phyloP scores from a whole-genome alignment of 129 eudicot species.

The Centella asiatica region DNA sequence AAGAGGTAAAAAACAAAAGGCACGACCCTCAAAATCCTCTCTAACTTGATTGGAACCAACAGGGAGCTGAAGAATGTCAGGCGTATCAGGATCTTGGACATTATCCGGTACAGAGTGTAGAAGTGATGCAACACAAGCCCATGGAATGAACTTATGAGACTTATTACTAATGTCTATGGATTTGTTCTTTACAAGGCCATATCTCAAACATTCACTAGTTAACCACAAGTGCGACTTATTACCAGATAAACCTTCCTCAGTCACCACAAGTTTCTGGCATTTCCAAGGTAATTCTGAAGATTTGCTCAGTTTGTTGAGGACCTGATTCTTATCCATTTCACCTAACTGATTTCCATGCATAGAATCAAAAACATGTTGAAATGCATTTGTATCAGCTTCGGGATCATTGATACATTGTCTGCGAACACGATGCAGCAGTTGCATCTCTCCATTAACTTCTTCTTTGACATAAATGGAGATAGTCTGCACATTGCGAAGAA shows the following conservation, averaged over 20 bases:
- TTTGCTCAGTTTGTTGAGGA: slow-evolving; percentile 56
- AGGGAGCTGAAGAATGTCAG: slow-evolving; percentile 25
- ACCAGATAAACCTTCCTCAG: slow-evolving; percentile 49
- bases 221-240: slow-evolving; percentile 66
- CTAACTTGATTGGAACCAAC: slow-evolving; percentile 20
- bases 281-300: slow-evolving; percentile 61
- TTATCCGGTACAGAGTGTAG: slow-evolving; percentile 25
- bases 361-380: slow-evolving; percentile 47
- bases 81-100: slow-evolving; percentile 14
- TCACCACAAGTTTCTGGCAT: slow-evolving; percentile 68
- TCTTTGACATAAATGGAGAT: slow-evolving; percentile 77
- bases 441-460: slow-evolving; percentile 69
- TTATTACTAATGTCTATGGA: slow-evolving; percentile 30
- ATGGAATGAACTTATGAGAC: slow-evolving; percentile 60
- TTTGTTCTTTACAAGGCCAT: slow-evolving; percentile 38
- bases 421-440: slow-evolving; percentile 61
- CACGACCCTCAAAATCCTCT: slow-evolving; percentile 73
- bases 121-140: slow-evolving; percentile 91
- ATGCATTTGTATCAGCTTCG: slow-evolving; percentile 38
- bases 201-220: slow-evolving; percentile 79
- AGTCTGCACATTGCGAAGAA: slow-evolving; percentile 80
- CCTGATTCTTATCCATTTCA: slow-evolving; percentile 42
- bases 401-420: slow-evolving; percentile 57
- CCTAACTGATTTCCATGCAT: slow-evolving; percentile 52
- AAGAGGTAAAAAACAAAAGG: slow-evolving; percentile 93